Evolutionary conservation across 495 filamentous ascomycete genomes (phyloP), one percentile per base, ranked within the genome.

Genomic region (Wilcoxina mikolae): DNA sequence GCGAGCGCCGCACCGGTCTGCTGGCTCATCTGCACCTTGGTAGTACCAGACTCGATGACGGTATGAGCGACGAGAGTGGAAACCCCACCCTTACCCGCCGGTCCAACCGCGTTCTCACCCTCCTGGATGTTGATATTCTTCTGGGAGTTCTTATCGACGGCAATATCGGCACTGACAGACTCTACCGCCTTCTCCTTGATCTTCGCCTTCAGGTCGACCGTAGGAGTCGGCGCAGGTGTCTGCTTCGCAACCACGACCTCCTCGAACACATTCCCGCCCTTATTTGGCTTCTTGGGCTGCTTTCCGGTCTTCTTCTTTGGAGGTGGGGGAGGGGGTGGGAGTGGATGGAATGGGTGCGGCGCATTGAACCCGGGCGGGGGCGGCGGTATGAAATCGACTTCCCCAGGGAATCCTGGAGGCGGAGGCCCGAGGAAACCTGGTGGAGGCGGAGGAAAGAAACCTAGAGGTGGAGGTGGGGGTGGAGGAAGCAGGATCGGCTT

Each of bases 41-140:
- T 57, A 49, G 45, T 53, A 43, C 45, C 45, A 57, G 47, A 39
- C 26, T 50, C 46, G 15, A 35, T 33, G 33, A 51, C 48, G 22
- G 35, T 44, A 11, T 35, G 20, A 3, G 46, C 22, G 24, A 51
- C n/a, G 17, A 44, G 4, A 15, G 55, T 26, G 31, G 59, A 57
- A 22, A 65, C 31, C 44, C 73, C 70, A 28, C 65, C 54, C 53
- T 65, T 66, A 17, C 61, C 64, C 29, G 72, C 66, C 10, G 65
- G 51, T 15, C 46, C 45, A 45, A 57, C 23, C 35, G 59, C 25
- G 43, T 63, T 50, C 29, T 57, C 65, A 60, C 67, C 64, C 41
- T 68, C 66, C 38, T 64, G 56, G 51, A 65, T 58, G 22, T 68
- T 64, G 7, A 65, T 55, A 48, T 50, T 58, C 56, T 50, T 65